Evolutionary conservation across 148 eudicot genomes (phyloP), one percentile per base, ranked within the genome.

Genomic region (Hydrangea macrophylla): DNA sequence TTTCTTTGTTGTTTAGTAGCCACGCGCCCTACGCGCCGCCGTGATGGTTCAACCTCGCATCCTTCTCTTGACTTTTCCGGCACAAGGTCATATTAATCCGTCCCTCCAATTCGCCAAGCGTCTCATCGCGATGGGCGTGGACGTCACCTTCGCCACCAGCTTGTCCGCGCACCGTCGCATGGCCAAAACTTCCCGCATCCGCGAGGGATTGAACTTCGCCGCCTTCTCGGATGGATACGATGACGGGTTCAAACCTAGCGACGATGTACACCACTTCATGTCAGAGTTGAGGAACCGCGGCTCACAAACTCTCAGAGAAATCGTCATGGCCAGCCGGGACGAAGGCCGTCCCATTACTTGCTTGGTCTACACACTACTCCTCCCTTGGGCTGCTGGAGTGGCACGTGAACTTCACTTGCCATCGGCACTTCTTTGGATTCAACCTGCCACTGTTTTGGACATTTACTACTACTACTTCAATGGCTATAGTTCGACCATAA

Each of bases 41-140:
- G 53, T n/a, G 75, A 70, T 72, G 56, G 55, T 60, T 9, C 78
- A 59, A 1, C 62, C 72, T 2, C 87, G 79, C 64, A 68, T 88
- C 27, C 81, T 88, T n/a, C 35, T 88, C 18, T 77, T 83, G 1
- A 78, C 84, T 7, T 78, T 56, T 58, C 88, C 88, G 0, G 72
- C 76, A 1, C 90, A 85, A 58, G 83, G 93, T 39, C 86, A 83
- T 74, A 77, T 88, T 56, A 88, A 88, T 74, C 93, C 93, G 13
- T 64, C 83, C 67, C 71, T 88, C 23, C 80, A 78, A 11, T 83
- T 88, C 28, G 80, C 86, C 7, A 79, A 74, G 68, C 73, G 72
- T 2, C 83, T 85, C 13, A 42, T 81, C 23, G 17, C 53, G 6
- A 35, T 70, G 32, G 83, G 84, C 48, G 67, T 71, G 3, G 9